These are phyloP conservation scores for Cardamine chenopodiifolia DNA, from an alignment of 345 rosid species.

Conservation along the genomic window DNA sequence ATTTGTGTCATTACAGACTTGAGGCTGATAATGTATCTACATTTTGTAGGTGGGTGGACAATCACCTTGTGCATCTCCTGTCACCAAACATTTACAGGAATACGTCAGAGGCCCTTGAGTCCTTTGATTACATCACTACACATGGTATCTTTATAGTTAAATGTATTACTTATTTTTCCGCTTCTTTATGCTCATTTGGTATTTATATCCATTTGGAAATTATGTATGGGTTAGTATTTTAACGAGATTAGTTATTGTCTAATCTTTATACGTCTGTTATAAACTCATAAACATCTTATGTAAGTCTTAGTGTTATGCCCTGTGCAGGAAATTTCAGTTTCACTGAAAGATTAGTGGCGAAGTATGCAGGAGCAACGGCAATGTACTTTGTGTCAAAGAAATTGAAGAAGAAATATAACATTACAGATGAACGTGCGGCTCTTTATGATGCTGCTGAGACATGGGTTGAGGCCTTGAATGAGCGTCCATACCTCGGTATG, in stretches of 20 bases:
- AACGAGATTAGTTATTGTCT: background rate
- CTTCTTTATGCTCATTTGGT: constrained; percentile 3
- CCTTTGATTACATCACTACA: constrained; percentile 84
- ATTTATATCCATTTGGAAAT: background rate
- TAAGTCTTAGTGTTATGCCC: background rate
- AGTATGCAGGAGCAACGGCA: constrained; percentile 88
- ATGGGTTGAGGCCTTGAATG: constrained; percentile 83
- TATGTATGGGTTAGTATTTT: background rate
- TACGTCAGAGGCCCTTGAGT: constrained; percentile 81
- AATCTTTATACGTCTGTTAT: background rate
- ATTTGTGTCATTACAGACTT: background rate
- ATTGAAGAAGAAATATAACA: constrained; percentile 86
- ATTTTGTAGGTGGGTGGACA: constrained; percentile 83
- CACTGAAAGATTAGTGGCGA: constrained; percentile 76
- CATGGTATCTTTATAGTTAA: constrained; percentile 56
- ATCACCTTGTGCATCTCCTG: constrained; percentile 86
- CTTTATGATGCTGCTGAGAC: constrained; percentile 89
- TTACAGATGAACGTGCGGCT: constrained; percentile 83
- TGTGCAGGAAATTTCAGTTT: constrained; percentile 83
- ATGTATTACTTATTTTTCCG: background rate
- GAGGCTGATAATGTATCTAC: constrained; percentile 18
- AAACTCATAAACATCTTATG: background rate
- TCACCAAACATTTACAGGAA: constrained; percentile 90
- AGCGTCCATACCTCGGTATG: constrained; percentile 71
- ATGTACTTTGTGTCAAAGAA: constrained; percentile 95